Conservation (phyloP, 106 monocot genomes). For the Dendrobium catenatum region DNA sequence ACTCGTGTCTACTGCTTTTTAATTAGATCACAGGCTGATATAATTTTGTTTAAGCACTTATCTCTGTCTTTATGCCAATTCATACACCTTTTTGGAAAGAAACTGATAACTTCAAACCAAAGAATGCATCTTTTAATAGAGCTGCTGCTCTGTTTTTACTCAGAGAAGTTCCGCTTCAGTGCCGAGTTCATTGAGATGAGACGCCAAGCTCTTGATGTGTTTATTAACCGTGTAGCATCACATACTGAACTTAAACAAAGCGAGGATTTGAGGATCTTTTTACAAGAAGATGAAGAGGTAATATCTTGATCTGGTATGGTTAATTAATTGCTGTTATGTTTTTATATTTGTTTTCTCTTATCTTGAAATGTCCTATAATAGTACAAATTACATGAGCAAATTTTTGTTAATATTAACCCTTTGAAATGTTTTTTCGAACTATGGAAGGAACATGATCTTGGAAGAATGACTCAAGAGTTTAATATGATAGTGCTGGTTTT, state of each 20-base stretch:
- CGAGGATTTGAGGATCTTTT: conserved; percentile 26
- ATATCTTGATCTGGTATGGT: conserved; percentile 2
- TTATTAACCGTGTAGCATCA: conserved; percentile 23
- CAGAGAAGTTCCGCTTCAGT: conserved; percentile 33
- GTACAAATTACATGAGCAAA: not conserved
- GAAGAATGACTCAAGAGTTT: not conserved
- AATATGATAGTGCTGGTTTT: too few species aligned
- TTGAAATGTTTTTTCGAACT: not conserved
- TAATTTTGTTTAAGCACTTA: not conserved
- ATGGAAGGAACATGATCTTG: not conserved
- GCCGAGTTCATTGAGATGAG: conserved; percentile 29
- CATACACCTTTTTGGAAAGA: not conserved
- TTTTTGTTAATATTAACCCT: not conserved
- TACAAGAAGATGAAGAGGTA: conserved; percentile 31
- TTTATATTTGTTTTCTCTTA: not conserved
- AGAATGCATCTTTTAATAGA: not conserved
- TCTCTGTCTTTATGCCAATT: not conserved
- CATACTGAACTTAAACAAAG: conserved; percentile 26
- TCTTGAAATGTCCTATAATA: not conserved
- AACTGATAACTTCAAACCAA: not conserved
- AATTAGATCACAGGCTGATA: not conserved
- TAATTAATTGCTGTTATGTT: not conserved
- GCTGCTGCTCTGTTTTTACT: not conserved
- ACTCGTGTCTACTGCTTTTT: not conserved
- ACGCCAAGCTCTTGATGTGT: conserved; percentile 21